A percentile compares a stretch with the other conserved stretches of the same genome.
phyloP scores from a whole-genome alignment of 805 yeast genomes.

The Candida nemodendra region DNA sequence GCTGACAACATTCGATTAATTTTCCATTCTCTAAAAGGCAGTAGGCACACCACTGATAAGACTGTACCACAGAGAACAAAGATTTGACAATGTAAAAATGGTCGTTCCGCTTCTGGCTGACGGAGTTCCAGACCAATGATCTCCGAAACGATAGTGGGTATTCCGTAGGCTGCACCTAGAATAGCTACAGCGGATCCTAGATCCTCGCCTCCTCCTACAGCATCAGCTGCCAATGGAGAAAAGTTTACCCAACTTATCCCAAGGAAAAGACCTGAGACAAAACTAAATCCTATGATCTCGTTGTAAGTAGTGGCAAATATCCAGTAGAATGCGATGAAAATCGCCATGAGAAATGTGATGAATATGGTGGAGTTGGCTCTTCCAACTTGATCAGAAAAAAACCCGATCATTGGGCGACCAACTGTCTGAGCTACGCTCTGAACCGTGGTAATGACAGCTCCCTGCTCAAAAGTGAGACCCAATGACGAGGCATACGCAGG shows the following conservation, averaged over 20 bases:
- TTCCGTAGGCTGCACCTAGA: conserved; percentile 27
- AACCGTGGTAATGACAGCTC: conserved; percentile 45
- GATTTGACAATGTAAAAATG: conserved; percentile 60
- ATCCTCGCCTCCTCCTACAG: conserved; percentile 31
- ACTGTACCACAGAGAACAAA: conserved; percentile 52
- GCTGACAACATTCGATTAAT: conserved; percentile 41
- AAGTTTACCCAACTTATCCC: conserved; percentile 46
- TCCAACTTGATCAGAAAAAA: conserved; percentile 45
- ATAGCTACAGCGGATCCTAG: conserved; percentile 30
- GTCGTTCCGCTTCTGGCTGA: conserved; percentile 32
- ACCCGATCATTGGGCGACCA: conserved; percentile 52
- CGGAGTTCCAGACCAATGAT: conserved; percentile 30
- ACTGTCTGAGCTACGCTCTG: conserved; percentile 46
- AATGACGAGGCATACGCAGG: conserved; percentile 47
- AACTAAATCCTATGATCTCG: conserved; percentile 41
- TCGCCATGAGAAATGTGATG: conserved; percentile 34
- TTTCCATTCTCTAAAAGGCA: conserved; percentile 56
- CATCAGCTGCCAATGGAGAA: conserved; percentile 36
- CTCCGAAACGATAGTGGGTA: conserved; percentile 34
- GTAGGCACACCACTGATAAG: conserved; percentile 39
- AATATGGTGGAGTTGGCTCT: conserved; percentile 44
- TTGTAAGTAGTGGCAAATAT: conserved; percentile 42
- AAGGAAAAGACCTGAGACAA: conserved; percentile 43
- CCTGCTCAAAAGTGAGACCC: conserved; percentile 47
- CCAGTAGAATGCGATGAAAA: conserved; percentile 50